Conservation (phyloP, 2,329 filamentous ascomycete species). For the Monilinia aucupariae region DNA sequence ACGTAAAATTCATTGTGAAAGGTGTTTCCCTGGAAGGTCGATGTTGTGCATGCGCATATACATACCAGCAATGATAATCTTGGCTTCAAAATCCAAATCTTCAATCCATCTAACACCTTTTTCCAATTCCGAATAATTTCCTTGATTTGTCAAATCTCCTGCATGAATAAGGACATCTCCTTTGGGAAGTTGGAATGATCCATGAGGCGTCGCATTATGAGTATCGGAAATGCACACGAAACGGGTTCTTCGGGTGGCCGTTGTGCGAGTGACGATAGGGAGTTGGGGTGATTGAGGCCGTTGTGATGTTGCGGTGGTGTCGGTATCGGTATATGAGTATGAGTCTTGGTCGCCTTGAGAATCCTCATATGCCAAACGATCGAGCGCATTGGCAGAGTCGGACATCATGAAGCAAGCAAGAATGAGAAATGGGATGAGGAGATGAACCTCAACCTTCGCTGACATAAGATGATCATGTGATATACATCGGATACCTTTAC, state of each 20-base stretch:
- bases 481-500: background rate
- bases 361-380: background rate
- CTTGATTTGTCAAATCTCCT: conserved; percentile 71
- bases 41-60: no score
- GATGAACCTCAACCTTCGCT: no score
- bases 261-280: background rate
- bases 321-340: no score
- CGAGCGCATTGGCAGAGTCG: background rate
- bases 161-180: conserved; percentile 73
- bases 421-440: no score
- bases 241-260: conserved; percentile 44
- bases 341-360: background rate
- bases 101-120: conserved; percentile 63
- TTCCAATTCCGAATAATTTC: conserved; percentile 54
- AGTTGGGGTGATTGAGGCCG: background rate
- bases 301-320: no score
- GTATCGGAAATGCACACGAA: conserved; percentile 75
- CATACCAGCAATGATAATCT: conserved; percentile 64
- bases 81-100: conserved; percentile 60
- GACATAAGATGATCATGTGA: no score
- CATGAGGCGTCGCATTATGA: conserved; percentile 53
- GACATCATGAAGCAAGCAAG: background rate
- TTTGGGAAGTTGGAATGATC: conserved; percentile 56
- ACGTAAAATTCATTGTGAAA: no score
- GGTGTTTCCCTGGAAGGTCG: no score